phyloP scores from a whole-genome alignment of 108 stramenopile species.

The Pseudonitzschia multiseries region DNA sequence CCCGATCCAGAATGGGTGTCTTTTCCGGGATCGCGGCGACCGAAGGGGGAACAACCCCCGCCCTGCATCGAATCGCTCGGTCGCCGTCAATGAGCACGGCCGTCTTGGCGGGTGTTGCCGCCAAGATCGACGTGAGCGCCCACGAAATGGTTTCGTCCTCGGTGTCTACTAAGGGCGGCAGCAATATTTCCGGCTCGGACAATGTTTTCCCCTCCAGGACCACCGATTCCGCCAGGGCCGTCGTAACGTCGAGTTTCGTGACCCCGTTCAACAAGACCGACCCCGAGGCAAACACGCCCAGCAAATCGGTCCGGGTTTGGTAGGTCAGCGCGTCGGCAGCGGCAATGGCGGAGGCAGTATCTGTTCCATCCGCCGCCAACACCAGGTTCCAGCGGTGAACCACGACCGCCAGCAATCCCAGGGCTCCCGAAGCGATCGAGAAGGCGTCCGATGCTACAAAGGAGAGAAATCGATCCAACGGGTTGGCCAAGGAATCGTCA shows the following conservation, averaged over 20 bases:
- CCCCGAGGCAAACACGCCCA: slow-evolving; percentile 78
- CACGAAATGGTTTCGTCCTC: slow-evolving; percentile 34
- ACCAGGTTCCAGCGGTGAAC: slow-evolving; percentile 53
- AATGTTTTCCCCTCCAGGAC: slow-evolving; percentile 56
- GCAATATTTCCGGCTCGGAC: slow-evolving; percentile 34
- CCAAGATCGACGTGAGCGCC: slow-evolving; percentile 60
- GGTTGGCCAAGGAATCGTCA: slow-evolving; percentile 15
- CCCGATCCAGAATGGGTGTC: slow-evolving; percentile 76
- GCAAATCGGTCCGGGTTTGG: slow-evolving; percentile 57
- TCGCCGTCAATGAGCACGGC: slow-evolving; percentile 50
- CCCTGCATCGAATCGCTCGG: slow-evolving; percentile 57
- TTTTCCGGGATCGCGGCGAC: slow-evolving; percentile 17
- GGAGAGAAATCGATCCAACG: slow-evolving; percentile 39
- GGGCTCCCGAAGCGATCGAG: slow-evolving; percentile 62
- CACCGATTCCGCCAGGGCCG: slow-evolving; percentile 66
- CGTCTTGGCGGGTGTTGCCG: slow-evolving; percentile 67
- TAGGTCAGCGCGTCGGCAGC: slow-evolving; percentile 36
- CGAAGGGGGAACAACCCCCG: slow-evolving; percentile 55
- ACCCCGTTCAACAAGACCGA: slow-evolving; percentile 82
- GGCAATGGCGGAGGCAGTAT: background rate
- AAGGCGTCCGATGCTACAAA: slow-evolving; percentile 61
- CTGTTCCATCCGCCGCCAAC: slow-evolving; percentile 9
- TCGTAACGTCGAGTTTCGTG: slow-evolving; percentile 71
- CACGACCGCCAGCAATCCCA: slow-evolving; percentile 56
- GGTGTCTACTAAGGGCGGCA: too few relatives aligned